phyloP scores from a whole-genome alignment of 2,329 filamentous ascomycete genomes.

The Colletotrichum incanum region DNA sequence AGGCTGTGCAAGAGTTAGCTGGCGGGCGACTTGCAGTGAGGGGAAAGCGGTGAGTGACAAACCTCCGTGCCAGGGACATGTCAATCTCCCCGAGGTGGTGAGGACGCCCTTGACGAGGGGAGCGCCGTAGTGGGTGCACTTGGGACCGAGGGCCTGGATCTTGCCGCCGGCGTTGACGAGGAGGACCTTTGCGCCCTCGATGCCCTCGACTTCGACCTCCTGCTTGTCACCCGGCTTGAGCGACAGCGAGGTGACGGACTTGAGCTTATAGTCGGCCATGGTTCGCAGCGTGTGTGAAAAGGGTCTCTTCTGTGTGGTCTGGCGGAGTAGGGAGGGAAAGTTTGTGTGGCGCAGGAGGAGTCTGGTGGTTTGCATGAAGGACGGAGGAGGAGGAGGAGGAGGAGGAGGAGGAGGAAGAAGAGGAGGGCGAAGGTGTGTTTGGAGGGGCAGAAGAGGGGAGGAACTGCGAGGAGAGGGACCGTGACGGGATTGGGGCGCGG shows the following conservation, averaged over 20 bases:
- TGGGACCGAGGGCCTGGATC: constrained; percentile 84
- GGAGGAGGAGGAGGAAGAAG: constrained; percentile 10
- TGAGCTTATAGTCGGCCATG: constrained; percentile 80
- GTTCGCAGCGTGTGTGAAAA: constrained; percentile 51
- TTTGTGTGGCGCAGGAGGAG: constrained; percentile 15
- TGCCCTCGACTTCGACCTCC: constrained; percentile 91
- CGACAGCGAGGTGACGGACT: constrained; percentile 81
- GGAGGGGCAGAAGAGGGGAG: neutral
- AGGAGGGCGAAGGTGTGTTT: neutral
- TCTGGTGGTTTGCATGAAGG: constrained; percentile 37
- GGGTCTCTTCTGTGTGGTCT: constrained; percentile 17
- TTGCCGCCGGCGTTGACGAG: constrained; percentile 84
- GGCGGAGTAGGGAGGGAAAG: constrained; percentile 1
- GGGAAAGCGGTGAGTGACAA: constrained; percentile 47
- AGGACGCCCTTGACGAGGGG: constrained; percentile 90
- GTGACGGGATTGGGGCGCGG: neutral
- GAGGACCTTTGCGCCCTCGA: constrained; percentile 89
- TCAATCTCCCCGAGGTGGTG: constrained; percentile 85
- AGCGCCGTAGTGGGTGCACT: constrained; percentile 94
- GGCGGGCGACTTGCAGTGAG: neutral
- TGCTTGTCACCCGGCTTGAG: constrained; percentile 87
- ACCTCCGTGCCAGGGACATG: constrained; percentile 98
- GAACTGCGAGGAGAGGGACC: neutral
- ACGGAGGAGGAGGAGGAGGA: constrained; percentile 4
- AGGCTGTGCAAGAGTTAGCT: constrained; percentile 71